These are phyloP conservation scores for Auricularia cornea DNA, from an alignment of 768 basidiomycete species.

Conservation along the genomic window DNA sequence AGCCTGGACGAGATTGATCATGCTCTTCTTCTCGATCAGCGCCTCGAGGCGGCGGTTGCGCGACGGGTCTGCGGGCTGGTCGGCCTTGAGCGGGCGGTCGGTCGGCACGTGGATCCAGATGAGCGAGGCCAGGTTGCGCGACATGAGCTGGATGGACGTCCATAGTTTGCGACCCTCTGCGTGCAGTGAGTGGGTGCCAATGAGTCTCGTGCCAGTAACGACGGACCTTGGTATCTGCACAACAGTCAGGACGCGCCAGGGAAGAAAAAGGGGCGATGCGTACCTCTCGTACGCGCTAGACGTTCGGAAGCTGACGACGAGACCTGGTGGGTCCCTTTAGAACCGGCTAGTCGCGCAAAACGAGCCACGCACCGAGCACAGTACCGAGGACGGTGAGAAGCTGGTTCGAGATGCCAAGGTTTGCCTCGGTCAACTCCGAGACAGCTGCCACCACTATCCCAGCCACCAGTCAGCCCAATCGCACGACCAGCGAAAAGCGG, in stretches of 20 bases:
- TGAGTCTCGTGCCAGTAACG: neutral
- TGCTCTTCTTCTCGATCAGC: conserved; percentile 65
- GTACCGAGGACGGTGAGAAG: conserved; percentile 67
- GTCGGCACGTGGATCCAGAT: conserved; percentile 50
- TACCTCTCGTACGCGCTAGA: conserved; percentile 63
- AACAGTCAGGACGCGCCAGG: neutral
- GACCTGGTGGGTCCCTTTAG: conserved; percentile 14
- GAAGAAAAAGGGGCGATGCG: conserved; percentile 11
- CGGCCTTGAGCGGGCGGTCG: conserved; percentile 30
- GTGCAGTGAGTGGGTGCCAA: neutral
- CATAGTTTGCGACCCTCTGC: conserved; percentile 61
- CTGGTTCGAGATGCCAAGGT: conserved; percentile 42
- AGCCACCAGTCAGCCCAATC: neutral
- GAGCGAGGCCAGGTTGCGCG: conserved; percentile 48
- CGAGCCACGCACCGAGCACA: conserved; percentile 36
- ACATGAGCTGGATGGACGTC: conserved; percentile 50
- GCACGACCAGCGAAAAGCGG: neutral
- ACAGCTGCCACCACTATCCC: conserved; percentile 49
- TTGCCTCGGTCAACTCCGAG: conserved; percentile 37
- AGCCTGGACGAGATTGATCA: conserved; percentile 66
- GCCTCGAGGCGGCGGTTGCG: conserved; percentile 22
- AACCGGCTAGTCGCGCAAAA: neutral
- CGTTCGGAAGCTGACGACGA: conserved; percentile 54
- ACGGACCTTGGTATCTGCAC: neutral
- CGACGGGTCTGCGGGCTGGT: conserved; percentile 8